Base-by-base conservation (phyloP, 1,284 basidiomycete genomes). In the Malassezia equina region DNA sequence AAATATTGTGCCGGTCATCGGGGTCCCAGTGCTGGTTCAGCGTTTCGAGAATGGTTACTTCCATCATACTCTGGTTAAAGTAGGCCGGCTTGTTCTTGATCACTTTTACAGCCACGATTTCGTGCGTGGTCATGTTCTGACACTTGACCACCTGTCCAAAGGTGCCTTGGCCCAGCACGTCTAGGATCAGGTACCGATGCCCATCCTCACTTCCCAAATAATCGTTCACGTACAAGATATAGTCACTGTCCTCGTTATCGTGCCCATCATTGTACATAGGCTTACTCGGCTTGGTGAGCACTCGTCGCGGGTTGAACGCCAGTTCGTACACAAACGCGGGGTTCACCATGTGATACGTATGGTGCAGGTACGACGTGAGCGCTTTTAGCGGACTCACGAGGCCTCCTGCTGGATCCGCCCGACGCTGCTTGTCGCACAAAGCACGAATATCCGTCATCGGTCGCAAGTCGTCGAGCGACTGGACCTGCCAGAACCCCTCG, bases 51-150 rank as follows among this genome's bases (percentile, higher is more conserved):
- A 98, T 96, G 0, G 91, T 95, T 23, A 98, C 94, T 76, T 98
- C 94, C 93, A 98, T 98, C 87, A 95, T 96, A 77, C 86, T 90
- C 78, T 98, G 93, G 74, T 96, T 94, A 77, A 95, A 91, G 78
- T 98, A 98, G 0, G 93, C 93, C 2, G 93, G 93, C 77, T 98
- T 98, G 77, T 98, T 98, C 80, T 98, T 98, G 70, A 98, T 90
- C 15, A 98, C 94, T 77, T 98, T 98, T 60, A 98, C 93, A 13
- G 94, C 94, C 40, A 94, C 89, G 49, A 98, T 88, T 75, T 95
- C 91, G 76, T 96, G 90, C 33, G 88, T 96, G 77, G 91, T 88
- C 86, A 96, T 93, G 75, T 99, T 95, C 76, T 96, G 94, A 75
- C 94, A 98, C 76, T 99, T 98, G 73, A 98, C 94, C 25, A 99